These are phyloP conservation scores for Cymbidium sinense DNA, from an alignment of 106 monocot genomes.

Conservation along the genomic window DNA sequence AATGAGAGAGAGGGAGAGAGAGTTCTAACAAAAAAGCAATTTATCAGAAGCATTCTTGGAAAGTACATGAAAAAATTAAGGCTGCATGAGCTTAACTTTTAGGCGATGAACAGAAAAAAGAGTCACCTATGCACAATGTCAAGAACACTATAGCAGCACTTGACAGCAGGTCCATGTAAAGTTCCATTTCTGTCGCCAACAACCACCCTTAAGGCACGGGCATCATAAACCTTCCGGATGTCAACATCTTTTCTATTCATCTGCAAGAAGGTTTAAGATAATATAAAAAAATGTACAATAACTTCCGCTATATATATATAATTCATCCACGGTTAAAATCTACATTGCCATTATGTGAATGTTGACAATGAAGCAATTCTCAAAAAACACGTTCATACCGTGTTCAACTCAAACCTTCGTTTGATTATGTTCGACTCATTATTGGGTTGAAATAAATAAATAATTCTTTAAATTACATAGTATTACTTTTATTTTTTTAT, in stretches of 20 bases:
- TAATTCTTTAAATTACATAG: too few species aligned
- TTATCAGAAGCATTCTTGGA: not conserved
- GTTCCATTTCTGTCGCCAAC: conserved; percentile 85
- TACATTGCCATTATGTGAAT: not conserved
- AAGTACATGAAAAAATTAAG: not conserved
- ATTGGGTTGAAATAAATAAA: too few species aligned
- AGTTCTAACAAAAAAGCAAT: not conserved
- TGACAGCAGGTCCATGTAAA: conserved; percentile 86
- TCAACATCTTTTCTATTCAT: conserved; percentile 83
- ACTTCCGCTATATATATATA: too few species aligned
- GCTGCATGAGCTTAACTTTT: not conserved
- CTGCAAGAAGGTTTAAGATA: conserved; percentile 18
- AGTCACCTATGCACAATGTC: conserved; percentile 80
- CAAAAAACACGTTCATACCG: not conserved
- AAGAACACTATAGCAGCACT: conserved; percentile 79
- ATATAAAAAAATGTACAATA: too few species aligned
- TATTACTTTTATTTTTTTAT: too few species aligned
- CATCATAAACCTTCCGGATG: conserved; percentile 84
- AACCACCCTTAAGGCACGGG: conserved; percentile 85
- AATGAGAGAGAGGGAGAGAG: not conserved
- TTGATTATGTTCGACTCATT: too few species aligned
- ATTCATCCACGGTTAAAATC: not conserved
- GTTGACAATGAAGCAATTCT: not conserved
- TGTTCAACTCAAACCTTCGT: too few species aligned
- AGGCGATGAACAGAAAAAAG: not conserved